Percentiles rank a stretch among this genome's conserved stretches.
Evolutionary conservation across 805 yeast species (phyloP).

Genomic region (Wickerhamiella vanderwaltii): DNA sequence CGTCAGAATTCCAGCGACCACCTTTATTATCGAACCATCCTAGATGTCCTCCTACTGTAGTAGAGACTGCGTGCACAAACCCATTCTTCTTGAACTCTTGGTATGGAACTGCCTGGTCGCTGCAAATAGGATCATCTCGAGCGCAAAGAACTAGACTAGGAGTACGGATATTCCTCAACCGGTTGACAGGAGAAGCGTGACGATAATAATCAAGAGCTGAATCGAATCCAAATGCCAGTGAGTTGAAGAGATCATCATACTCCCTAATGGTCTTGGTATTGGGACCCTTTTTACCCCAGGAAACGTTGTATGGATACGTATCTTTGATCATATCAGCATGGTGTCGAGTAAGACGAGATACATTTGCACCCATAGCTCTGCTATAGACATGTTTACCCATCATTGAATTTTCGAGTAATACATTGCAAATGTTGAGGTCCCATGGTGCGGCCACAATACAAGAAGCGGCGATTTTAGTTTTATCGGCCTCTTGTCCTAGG

Average conservation of each 20-base stretch:
- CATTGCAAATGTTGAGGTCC: conserved; percentile 48
- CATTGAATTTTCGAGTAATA: conserved; percentile 31
- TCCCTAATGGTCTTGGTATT: conserved; percentile 32
- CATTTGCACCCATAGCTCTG: conserved; percentile 38
- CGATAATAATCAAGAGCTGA: conserved; percentile 55
- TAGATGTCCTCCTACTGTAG: conserved; percentile 67
- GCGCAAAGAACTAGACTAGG: conserved; percentile 58
- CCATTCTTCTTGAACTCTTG: conserved; percentile 46
- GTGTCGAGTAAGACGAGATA: conserved; percentile 32
- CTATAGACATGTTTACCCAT: conserved; percentile 39
- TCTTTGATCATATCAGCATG: conserved; percentile 33
- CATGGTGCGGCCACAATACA: conserved; percentile 57
- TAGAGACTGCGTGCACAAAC: conserved; percentile 42
- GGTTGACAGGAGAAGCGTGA: conserved; percentile 43
- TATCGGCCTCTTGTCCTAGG: conserved; percentile 46
- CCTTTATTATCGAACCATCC: conserved; percentile 60
- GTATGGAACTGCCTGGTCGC: conserved; percentile 40
- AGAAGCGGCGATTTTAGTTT: conserved; percentile 39
- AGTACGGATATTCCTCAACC: conserved; percentile 41
- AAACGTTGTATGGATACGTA: conserved; percentile 22
- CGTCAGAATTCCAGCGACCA: conserved; percentile 53
- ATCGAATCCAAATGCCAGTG: conserved; percentile 52
- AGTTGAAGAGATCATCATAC: conserved; percentile 57
- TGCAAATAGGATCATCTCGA: conserved; percentile 64
- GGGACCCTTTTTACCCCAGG: conserved; percentile 17